Percentiles rank a stretch among this genome's conserved stretches.
These are phyloP conservation scores for Pyrenochaeta sp. DNA, from an alignment of 2,329 filamentous ascomycete species.

Conservation along the genomic window DNA sequence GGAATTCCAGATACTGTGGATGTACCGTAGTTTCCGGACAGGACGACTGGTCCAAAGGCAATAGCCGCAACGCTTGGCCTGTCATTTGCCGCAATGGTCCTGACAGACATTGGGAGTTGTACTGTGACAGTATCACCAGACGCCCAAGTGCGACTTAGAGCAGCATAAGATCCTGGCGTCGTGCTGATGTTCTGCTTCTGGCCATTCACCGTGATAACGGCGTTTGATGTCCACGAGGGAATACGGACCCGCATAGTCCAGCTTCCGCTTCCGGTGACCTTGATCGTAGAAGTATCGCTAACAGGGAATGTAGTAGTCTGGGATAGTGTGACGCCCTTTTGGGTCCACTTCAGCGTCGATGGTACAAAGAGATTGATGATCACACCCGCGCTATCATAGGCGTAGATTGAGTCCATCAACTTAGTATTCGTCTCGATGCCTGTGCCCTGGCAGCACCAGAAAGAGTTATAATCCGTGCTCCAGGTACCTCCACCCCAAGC, in stretches of 20 bases:
- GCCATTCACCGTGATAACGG: constrained; percentile 56
- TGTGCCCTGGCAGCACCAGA: constrained; percentile 65
- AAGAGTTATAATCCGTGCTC: constrained; percentile 62
- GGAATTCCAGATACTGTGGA: constrained; percentile 16
- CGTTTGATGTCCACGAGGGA: constrained; percentile 56
- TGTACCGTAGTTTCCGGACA: constrained; percentile 58
- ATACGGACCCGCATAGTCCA: constrained; percentile 57
- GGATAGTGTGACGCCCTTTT: constrained; percentile 51
- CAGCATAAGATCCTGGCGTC: constrained; percentile 53
- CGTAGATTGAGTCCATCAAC: constrained; percentile 63
- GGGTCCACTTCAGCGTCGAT: constrained; percentile 56
- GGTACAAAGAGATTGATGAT: constrained; percentile 62
- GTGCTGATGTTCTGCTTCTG: constrained; percentile 30
- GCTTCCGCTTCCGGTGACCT: constrained; percentile 44
- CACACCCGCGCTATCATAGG: constrained; percentile 52
- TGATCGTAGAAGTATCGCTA: constrained; percentile 52
- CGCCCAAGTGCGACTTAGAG: constrained; percentile 53
- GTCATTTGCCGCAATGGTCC: constrained; percentile 59
- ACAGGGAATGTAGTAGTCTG: constrained; percentile 58
- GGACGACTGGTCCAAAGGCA: constrained; percentile 58
- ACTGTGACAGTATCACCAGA: constrained; percentile 56
- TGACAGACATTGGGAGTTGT: constrained; percentile 57
- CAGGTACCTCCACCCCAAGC: constrained; percentile 63
- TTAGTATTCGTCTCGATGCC: constrained; percentile 64
- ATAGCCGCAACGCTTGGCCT: constrained; percentile 55